Base-by-base conservation (phyloP, 345 rosid genomes). In the Psidium guajava region DNA sequence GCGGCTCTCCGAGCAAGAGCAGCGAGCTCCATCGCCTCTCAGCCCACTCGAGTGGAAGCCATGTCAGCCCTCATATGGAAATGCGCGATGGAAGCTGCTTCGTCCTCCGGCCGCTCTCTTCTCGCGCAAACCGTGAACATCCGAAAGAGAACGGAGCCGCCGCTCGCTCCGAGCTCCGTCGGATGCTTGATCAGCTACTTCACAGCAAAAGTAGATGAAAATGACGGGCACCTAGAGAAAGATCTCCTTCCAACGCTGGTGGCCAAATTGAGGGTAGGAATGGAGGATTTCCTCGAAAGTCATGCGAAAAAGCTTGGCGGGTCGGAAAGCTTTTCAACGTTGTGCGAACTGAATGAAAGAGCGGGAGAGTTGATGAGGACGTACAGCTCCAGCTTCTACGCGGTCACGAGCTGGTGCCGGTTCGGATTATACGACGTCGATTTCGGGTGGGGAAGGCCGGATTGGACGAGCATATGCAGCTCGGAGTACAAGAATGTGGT, bases 371-470 rank as follows among this genome's bases (percentile, higher is more conserved):
- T 55, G 69, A 22, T 55, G 54, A 5, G 32, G 14, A 58, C 11
- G 25, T 69, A 74, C 7, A 44, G 59, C 1, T 11, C 52, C 28
- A 82, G 61, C 69, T 40, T 83, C 44, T 86, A 61, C 75, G n/a
- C 40, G 9, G 44, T 81, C 13, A 82, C 50, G 40, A 88, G 87
- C 21, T 86, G 83, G 85, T 88, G 90, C 56, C 80, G 69, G 42
- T 80, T 84, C 14, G 73, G 82, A 21, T 69, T 73, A 2, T 88
- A 86, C 28, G 87, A 86, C 15, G 85, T 85, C 10, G 87, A 88
- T 77, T 88, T 88, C 24, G 90, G 90, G 56, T 88, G 87, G 87
- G 90, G 88, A 25, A 86, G 59, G 87, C 90, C 90, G 42, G 55
- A 11, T 2, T 88, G 88, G 88, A 81, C 87, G 36, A 80, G 83